Percentiles rank a stretch among this genome's conserved stretches.
phyloP scores from a whole-genome alignment of 1,284 basidiomycete genomes.

The Gymnopus androsaceus region DNA sequence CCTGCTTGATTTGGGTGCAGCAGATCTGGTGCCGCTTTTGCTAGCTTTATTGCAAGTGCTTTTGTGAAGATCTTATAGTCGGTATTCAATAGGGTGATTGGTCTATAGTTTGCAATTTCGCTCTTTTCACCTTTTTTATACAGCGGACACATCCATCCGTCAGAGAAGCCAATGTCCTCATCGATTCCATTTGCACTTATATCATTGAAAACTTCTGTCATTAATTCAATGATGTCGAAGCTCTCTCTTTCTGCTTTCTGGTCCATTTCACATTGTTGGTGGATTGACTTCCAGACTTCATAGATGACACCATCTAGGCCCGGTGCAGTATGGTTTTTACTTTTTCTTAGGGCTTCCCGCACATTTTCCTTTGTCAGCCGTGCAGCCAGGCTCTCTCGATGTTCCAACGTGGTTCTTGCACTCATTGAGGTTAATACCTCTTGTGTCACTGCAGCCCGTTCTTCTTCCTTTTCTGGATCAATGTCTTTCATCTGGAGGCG shows the following conservation, averaged over 20 bases:
- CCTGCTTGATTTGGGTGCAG: constrained; percentile 27
- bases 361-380: not conserved
- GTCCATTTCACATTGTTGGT: not conserved
- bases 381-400: too few species aligned
- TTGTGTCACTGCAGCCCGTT: not conserved
- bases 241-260: constrained; percentile 7
- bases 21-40: constrained; percentile 13
- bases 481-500: constrained; percentile 12
- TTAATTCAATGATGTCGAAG: constrained; percentile 13
- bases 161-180: constrained; percentile 8
- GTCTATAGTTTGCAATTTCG: constrained; percentile 23
- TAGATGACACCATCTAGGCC: constrained; percentile 22
- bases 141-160: constrained; percentile 25
- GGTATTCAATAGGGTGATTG: constrained; percentile 15
- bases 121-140: constrained; percentile 27
- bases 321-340: constrained; percentile 11
- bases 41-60: constrained; percentile 14
- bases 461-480: not conserved
- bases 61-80: constrained; percentile 22
- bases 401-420: constrained; percentile 1
- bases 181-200: constrained; percentile 16
- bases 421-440: constrained; percentile 13
- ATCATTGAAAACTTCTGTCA: constrained; percentile 19
- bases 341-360: not conserved
- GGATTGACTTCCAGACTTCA: constrained; percentile 20